Evolutionary conservation across 148 eudicot species (phyloP).

Genomic region (Spergularia bocconei): DNA sequence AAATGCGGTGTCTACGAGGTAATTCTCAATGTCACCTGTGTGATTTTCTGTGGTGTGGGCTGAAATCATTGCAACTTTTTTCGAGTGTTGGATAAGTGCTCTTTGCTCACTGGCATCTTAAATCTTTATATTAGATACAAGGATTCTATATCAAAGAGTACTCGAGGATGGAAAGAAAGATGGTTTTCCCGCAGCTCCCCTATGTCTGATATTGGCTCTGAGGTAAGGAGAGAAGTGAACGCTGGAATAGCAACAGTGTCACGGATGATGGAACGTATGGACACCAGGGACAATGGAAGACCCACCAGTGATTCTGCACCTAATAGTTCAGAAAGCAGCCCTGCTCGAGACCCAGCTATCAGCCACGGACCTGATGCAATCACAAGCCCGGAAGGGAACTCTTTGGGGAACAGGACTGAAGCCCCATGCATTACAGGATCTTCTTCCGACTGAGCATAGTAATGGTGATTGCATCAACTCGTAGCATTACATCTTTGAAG

Average conservation of each 20-base stretch:
- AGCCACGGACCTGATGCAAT: constrained; percentile 26
- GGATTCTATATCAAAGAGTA: constrained; percentile 82
- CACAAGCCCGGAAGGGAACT: constrained; percentile 19
- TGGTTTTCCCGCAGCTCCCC: constrained; percentile 78
- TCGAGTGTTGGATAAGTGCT: background rate
- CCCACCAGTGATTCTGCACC: constrained; percentile 35
- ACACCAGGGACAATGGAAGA: constrained; percentile 43
- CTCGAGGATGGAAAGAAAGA: constrained; percentile 89
- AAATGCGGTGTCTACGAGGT: constrained; percentile 74
- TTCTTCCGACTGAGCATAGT: constrained; percentile 37
- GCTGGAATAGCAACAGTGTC: constrained; percentile 62
- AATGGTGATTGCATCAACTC: constrained; percentile 30
- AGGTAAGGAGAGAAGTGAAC: constrained; percentile 56
- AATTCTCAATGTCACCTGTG: background rate
- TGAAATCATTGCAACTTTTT: background rate
- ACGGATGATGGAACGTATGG: constrained; percentile 73
- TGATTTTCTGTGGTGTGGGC: background rate
- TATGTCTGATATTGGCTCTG: constrained; percentile 51
- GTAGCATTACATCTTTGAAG: constrained; percentile 36
- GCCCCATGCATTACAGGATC: constrained; percentile 52
- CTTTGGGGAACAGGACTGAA: constrained; percentile 31
- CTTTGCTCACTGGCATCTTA: background rate
- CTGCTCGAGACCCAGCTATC: constrained; percentile 27
- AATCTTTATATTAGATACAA: constrained; percentile 47
- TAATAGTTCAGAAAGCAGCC: constrained; percentile 41